Evolutionary conservation across 139 green algal genomes (phyloP).

Genomic region (Chlorella sp.): DNA sequence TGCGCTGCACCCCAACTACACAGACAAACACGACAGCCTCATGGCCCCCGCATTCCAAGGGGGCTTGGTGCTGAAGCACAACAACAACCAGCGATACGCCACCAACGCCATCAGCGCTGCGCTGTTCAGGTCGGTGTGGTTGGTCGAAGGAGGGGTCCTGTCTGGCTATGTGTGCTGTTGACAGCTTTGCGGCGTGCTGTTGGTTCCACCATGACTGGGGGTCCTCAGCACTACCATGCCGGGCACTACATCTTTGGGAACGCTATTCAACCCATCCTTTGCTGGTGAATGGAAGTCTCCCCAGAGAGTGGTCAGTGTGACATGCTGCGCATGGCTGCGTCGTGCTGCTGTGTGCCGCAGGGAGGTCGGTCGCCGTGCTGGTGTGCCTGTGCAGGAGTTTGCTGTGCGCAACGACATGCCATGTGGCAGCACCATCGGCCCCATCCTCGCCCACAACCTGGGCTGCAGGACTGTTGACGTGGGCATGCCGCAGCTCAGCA

Average conservation of each 20-base stretch:
- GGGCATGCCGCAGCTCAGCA: slow-evolving; percentile 57
- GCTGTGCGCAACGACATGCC: slow-evolving; percentile 93
- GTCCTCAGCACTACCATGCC: no score
- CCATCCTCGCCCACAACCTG: slow-evolving; percentile 78
- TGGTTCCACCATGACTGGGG: no score
- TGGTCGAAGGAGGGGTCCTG: no score
- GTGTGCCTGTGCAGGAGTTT: slow-evolving; percentile 82
- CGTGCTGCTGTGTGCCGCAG: slow-evolving; percentile 21
- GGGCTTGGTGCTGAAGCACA: slow-evolving; percentile 91
- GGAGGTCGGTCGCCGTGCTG: slow-evolving; percentile 30
- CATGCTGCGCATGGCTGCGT: no score
- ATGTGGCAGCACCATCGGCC: slow-evolving; percentile 96
- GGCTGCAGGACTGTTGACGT: slow-evolving; percentile 82
- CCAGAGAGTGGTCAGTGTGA: no score
- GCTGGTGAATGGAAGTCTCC: no score
- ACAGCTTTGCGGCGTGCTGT: no score
- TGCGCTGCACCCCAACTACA: slow-evolving; percentile 92
- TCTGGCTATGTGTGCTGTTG: no score
- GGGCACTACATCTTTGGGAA: no score
- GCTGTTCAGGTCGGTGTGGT: slow-evolving; percentile 78
- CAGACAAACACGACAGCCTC: slow-evolving; percentile 53
- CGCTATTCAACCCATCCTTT: no score
- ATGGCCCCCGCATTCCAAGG: slow-evolving; percentile 66
- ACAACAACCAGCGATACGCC: slow-evolving; percentile 93
- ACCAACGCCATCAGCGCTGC: slow-evolving; percentile 67